These are phyloP conservation scores for Endoconidiophora polonica DNA, from an alignment of 2,329 filamentous ascomycete species.

Conservation along the genomic window DNA sequence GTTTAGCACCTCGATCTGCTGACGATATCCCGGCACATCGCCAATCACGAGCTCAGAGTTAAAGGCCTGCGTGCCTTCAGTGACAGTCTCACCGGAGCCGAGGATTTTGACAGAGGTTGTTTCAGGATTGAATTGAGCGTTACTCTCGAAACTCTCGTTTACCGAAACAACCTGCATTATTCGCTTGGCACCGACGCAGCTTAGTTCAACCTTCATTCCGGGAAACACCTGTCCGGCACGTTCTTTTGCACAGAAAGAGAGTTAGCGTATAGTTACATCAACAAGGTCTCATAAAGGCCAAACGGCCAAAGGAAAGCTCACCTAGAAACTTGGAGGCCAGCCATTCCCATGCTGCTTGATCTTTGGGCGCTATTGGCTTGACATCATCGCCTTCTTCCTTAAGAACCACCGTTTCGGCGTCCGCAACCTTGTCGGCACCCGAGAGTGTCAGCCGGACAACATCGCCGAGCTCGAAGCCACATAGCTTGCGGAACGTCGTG, in stretches of 20 bases:
- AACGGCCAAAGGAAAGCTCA: slow-evolving; percentile 14
- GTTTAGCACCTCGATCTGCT: slow-evolving; percentile 51
- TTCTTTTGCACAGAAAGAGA: slow-evolving; percentile 21
- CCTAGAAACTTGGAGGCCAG: slow-evolving; percentile 21
- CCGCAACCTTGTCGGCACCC: slow-evolving; percentile 28
- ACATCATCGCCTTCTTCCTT: slow-evolving; percentile 33
- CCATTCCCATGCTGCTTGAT: slow-evolving; percentile 23
- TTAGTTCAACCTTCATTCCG: slow-evolving; percentile 49
- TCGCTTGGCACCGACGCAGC: slow-evolving; percentile 25
- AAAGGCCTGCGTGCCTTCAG: slow-evolving; percentile 14
- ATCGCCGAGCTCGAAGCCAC: slow-evolving; percentile 56
- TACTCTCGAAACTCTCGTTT: slow-evolving; percentile 7
- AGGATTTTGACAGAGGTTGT: slow-evolving; percentile 25
- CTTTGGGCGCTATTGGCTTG: slow-evolving; percentile 14
- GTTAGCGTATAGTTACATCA: background rate
- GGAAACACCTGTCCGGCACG: slow-evolving; percentile 52
- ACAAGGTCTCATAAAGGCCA: background rate
- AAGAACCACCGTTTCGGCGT: slow-evolving; percentile 41
- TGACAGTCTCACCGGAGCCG: slow-evolving; percentile 17
- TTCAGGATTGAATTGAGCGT: slow-evolving; percentile 22
- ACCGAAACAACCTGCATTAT: slow-evolving; percentile 10
- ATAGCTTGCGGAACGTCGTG: slow-evolving; percentile 54
- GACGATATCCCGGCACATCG: slow-evolving; percentile 50
- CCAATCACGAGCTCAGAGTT: slow-evolving; percentile 16
- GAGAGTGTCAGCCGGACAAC: slow-evolving; percentile 43